Evolutionary conservation across 2,329 filamentous ascomycete species (phyloP).

Genomic region (Colletotrichum tofieldiae): DNA sequence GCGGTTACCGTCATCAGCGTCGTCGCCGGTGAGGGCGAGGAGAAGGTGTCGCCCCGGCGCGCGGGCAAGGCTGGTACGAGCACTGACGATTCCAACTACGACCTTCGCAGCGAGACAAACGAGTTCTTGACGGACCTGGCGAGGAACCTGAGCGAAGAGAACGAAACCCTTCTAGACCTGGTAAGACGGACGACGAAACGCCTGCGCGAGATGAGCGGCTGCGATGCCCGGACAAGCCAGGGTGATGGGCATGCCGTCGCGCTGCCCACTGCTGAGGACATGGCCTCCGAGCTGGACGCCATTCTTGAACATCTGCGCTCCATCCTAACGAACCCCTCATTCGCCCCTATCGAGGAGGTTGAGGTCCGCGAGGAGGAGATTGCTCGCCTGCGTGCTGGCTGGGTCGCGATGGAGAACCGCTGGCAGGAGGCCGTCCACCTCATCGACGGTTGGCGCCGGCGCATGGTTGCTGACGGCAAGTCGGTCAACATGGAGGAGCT

Average conservation of each 20-base stretch:
- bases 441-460: slow-evolving; percentile 92
- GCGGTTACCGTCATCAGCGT: slow-evolving; percentile 72
- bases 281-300: slow-evolving; percentile 81
- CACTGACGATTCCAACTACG: slow-evolving; percentile 71
- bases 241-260: slow-evolving; percentile 49
- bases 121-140: slow-evolving; percentile 90
- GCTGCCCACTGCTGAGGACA: slow-evolving; percentile 69
- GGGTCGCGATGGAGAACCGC: slow-evolving; percentile 92
- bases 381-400: slow-evolving; percentile 83
- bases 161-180: slow-evolving; percentile 83
- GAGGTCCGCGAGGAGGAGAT: slow-evolving; percentile 95
- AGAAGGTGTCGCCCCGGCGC: slow-evolving; percentile 56
- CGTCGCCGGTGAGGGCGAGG: slow-evolving; percentile 67
- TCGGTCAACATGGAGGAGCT: slow-evolving; percentile 79
- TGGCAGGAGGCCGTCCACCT: slow-evolving; percentile 92
- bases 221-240: slow-evolving; percentile 51
- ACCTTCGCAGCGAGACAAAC: slow-evolving; percentile 88
- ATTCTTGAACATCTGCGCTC: slow-evolving; percentile 86
- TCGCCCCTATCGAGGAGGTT: slow-evolving; percentile 95
- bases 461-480: slow-evolving; percentile 80
- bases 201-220: slow-evolving; percentile 79
- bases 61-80: slow-evolving; percentile 46
- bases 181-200: slow-evolving; percentile 80
- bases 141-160: slow-evolving; percentile 89
- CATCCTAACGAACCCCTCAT: slow-evolving; percentile 94